Percentiles rank a stretch among this genome's conserved stretches.
Conservation (phyloP, 2,329 filamentous ascomycete genomes). For the Calonectria pseudoreteaudii region DNA sequence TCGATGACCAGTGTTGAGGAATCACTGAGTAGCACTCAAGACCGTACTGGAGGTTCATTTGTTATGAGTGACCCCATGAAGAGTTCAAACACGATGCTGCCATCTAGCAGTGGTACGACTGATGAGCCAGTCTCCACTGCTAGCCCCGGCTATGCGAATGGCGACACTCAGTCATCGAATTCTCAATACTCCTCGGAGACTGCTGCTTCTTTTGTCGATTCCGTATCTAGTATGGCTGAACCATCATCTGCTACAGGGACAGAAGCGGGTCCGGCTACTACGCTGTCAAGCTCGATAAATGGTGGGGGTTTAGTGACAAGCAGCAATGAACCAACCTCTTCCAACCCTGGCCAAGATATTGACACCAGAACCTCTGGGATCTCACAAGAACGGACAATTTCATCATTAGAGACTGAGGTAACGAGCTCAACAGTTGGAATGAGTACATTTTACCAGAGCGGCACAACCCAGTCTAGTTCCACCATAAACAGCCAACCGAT, state of each 20-base stretch:
- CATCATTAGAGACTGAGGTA: not conserved
- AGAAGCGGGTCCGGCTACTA: not conserved
- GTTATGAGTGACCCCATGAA: not conserved
- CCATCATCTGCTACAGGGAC: not conserved
- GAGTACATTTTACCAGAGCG: not conserved
- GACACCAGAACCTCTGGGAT: not conserved
- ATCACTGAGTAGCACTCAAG: not conserved
- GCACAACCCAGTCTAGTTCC: not conserved
- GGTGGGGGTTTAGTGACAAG: not conserved
- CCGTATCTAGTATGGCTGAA: not conserved
- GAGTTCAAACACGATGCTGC: not conserved
- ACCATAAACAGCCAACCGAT: not conserved
- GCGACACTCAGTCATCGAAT: not conserved
- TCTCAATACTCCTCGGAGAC: not conserved
- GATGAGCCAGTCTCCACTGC: not conserved
- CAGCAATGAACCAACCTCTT: not conserved
- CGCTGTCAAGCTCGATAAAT: not conserved
- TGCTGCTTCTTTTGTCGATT: not conserved
- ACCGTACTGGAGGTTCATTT: not conserved
- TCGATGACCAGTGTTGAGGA: not conserved
- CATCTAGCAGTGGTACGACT: not conserved
- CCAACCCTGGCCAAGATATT: not conserved
- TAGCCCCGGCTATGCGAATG: not conserved
- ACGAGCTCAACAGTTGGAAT: not conserved
- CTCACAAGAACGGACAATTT: not conserved